Percentiles rank a stretch among this genome's conserved stretches.
Conservation (phyloP, 83 land plant genomes). For the Picea mariana region DNA sequence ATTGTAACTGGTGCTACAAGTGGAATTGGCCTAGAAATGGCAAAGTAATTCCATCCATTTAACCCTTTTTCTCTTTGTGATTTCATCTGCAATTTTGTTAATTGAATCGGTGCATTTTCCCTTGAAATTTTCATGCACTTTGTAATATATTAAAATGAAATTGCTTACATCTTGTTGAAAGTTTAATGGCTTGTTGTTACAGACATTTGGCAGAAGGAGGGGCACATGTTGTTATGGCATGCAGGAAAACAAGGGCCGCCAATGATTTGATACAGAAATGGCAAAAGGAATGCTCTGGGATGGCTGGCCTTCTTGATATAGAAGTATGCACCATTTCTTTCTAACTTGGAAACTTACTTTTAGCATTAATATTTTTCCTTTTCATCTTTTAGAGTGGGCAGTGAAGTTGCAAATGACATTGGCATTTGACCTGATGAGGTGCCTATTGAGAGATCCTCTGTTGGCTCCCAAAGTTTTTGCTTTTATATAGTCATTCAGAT, state of each 20-base stretch:
- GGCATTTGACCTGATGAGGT: too few relatives aligned
- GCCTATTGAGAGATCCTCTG: too few relatives aligned
- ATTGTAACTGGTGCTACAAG: conserved; percentile 77
- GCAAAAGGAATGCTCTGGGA: conserved; percentile 59
- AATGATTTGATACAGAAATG: conserved; percentile 75
- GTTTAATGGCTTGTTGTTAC: background rate
- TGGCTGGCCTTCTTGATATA: conserved; percentile 57
- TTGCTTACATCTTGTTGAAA: background rate
- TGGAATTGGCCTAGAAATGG: conserved; percentile 75
- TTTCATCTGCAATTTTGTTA: background rate
- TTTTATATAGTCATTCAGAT: too few relatives aligned
- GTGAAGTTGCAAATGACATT: too few relatives aligned
- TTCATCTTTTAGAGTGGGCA: too few relatives aligned
- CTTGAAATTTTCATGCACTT: background rate
- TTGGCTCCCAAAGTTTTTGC: too few relatives aligned
- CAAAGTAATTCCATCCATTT: conserved; percentile 34
- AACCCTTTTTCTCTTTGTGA: background rate
- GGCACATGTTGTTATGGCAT: conserved; percentile 93
- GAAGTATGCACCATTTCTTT: conserved; percentile 53
- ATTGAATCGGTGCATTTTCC: background rate
- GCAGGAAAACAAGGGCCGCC: conserved; percentile 70
- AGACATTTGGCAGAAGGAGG: conserved; percentile 88
- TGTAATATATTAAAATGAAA: background rate
- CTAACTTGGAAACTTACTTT: too few relatives aligned
- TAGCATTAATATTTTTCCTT: too few relatives aligned